phyloP scores from a whole-genome alignment of 2,329 filamentous ascomycete genomes.

The Camillea tinctor region DNA sequence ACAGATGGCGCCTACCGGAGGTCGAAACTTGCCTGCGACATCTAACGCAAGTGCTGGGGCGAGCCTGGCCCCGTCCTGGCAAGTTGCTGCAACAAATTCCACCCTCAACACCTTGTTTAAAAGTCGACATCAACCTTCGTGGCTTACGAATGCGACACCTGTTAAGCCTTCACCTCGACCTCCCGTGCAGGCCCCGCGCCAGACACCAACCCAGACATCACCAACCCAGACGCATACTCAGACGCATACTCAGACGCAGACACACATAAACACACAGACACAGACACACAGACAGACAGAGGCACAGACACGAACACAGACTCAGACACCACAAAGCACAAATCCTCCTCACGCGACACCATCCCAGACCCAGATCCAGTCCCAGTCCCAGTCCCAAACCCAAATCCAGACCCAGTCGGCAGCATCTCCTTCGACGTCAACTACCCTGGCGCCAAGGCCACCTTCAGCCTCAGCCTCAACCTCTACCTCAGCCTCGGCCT shows the following conservation, averaged over 20 bases:
- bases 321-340: conserved; percentile 2
- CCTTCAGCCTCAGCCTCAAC: conserved; percentile 8
- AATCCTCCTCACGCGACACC: no score
- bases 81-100: conserved; percentile 41
- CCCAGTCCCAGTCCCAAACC: no score
- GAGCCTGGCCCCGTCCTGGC: conserved; percentile 8
- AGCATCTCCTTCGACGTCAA: no score
- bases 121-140: conserved; percentile 34
- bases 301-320: no score
- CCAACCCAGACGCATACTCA: no score
- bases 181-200: conserved; percentile 9
- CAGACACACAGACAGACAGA: no score
- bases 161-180: conserved; percentile 31
- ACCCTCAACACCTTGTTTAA: conserved; percentile 41
- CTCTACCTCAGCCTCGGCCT: conserved; percentile 4
- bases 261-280: no score
- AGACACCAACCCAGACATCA: no score
- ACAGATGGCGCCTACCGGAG: conserved; percentile 26
- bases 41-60: conserved; percentile 4
- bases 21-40: conserved; percentile 11
- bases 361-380: no score
- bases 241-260: no score
- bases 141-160: conserved; percentile 32
- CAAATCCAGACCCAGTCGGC: no score
- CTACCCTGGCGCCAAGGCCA: no score